These are phyloP conservation scores for Tetragonia tetragonoides DNA, from an alignment of 148 eudicot species.

Conservation along the genomic window DNA sequence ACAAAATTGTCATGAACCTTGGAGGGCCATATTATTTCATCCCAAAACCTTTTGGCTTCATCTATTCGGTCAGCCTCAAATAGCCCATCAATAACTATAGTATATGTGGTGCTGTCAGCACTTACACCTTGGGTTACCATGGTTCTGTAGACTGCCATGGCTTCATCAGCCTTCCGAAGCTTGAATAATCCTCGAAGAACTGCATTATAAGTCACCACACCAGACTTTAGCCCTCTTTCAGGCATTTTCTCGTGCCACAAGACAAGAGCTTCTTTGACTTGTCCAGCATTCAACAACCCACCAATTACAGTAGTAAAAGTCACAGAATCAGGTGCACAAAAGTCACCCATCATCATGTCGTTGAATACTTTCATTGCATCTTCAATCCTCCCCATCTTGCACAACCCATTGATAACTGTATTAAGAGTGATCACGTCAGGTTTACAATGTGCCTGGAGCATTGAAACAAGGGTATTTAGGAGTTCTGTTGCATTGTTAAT, in stretches of 20 bases:
- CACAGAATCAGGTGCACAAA: constrained; percentile 68
- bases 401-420: constrained; percentile 72
- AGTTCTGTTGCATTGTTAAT: constrained; percentile 64
- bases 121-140: constrained; percentile 46
- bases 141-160: constrained; percentile 48
- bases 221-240: constrained; percentile 52
- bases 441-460: constrained; percentile 62
- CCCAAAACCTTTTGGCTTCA: constrained; percentile 74
- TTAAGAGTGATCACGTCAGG: constrained; percentile 81
- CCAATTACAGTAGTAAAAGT: constrained; percentile 71
- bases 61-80: constrained; percentile 47
- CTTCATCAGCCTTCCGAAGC: constrained; percentile 43
- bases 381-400: constrained; percentile 60
- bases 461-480: constrained; percentile 57
- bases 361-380: constrained; percentile 59
- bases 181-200: constrained; percentile 65
- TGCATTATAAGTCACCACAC: constrained; percentile 75
- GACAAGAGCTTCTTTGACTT: constrained; percentile 48
- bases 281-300: constrained; percentile 57
- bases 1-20: constrained; percentile 68
- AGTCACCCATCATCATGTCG: constrained; percentile 76
- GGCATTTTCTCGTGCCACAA: constrained; percentile 63
- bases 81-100: constrained; percentile 66
- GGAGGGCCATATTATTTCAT: constrained; percentile 76
- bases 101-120: constrained; percentile 63